Evolutionary conservation across 2,329 filamentous ascomycete species (phyloP).

Genomic region (Paraphoma sp.): DNA sequence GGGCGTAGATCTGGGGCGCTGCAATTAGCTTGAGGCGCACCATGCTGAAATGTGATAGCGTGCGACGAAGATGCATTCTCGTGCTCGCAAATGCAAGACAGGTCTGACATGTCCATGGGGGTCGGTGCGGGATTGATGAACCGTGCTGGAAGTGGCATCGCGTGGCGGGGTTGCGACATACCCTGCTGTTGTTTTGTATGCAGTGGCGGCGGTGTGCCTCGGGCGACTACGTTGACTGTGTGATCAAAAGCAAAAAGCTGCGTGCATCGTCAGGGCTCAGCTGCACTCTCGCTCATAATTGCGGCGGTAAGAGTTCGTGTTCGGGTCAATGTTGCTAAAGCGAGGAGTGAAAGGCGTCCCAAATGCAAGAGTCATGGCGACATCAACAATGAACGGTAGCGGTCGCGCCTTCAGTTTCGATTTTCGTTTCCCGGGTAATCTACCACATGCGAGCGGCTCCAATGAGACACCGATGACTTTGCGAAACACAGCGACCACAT

Average conservation of each 20-base stretch:
- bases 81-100: constrained; percentile 6
- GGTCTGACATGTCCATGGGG: not conserved
- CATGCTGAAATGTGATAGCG: constrained; percentile 15
- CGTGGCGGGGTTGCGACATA: constrained; percentile 18
- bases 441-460: not conserved
- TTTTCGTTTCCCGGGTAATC: constrained; percentile 3
- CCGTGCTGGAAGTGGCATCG: constrained; percentile 7
- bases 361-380: not conserved
- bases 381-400: not conserved
- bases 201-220: constrained; percentile 16
- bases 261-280: constrained; percentile 3
- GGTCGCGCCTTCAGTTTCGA: not conserved
- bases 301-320: not conserved
- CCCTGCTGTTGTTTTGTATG: constrained; percentile 14
- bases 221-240: constrained; percentile 6
- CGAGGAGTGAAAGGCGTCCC: not conserved
- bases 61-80: constrained; percentile 9
- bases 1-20: constrained; percentile 7
- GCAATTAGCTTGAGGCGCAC: constrained; percentile 17
- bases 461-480: not conserved
- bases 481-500: not conserved
- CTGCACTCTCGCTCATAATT: not conserved
- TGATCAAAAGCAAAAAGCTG: constrained; percentile 17
- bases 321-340: constrained; percentile 1
- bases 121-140: not conserved